A percentile compares a stretch with the other conserved stretches of the same genome.
Evolutionary conservation across 2,329 filamentous ascomycete species (phyloP).

Genomic region (Neonectria faginata): DNA sequence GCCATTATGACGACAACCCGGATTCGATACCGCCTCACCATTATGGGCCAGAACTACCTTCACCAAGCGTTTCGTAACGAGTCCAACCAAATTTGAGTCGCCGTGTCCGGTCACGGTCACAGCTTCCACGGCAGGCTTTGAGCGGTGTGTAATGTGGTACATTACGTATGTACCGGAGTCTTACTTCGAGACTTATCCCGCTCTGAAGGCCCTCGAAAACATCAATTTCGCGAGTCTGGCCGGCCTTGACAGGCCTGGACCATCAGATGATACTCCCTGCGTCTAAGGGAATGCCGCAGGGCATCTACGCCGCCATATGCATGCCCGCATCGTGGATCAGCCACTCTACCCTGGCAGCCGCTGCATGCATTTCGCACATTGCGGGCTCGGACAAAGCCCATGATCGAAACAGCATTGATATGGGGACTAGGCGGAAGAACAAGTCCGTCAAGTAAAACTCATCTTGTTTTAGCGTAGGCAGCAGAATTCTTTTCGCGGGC

Average conservation of each 20-base stretch:
- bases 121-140: constrained; percentile 9
- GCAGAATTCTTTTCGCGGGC: constrained; percentile 19
- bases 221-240: constrained; percentile 22
- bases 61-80: constrained; percentile 12
- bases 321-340: constrained; percentile 33
- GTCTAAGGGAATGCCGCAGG: constrained; percentile 17
- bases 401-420: constrained; percentile 14
- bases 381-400: constrained; percentile 34
- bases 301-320: constrained; percentile 33
- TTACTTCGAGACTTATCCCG: constrained; percentile 12
- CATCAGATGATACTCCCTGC: constrained; percentile 32
- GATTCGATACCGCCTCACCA: constrained; percentile 6
- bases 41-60: constrained; percentile 3
- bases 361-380: constrained; percentile 38
- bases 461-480: constrained; percentile 27
- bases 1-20: constrained; percentile 33
- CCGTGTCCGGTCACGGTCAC: not conserved
- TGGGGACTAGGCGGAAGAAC: constrained; percentile 22
- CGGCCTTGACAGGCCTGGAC: constrained; percentile 27
- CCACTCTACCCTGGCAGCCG: constrained; percentile 27
- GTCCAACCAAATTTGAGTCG: not conserved
- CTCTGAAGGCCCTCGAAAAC: constrained; percentile 15
- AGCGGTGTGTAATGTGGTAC: constrained; percentile 34
- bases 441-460: constrained; percentile 24
- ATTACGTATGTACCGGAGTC: constrained; percentile 8